Evolutionary conservation across 768 basidiomycete species (phyloP).

Genomic region (Neoboletus brunneissimus): DNA sequence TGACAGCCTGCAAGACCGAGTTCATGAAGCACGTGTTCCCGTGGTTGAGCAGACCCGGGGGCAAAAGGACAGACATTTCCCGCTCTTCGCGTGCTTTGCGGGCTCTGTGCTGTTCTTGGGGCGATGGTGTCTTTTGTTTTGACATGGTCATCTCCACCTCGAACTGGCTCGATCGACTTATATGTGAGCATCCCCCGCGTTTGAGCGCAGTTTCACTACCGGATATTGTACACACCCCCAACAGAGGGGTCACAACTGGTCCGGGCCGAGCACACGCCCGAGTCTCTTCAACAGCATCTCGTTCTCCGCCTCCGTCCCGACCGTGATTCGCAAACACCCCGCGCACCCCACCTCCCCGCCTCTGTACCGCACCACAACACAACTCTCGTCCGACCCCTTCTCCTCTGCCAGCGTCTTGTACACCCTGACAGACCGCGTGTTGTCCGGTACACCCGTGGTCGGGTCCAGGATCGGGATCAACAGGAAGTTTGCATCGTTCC

Average conservation of each 20-base stretch:
- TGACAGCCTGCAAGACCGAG: conserved; percentile 84
- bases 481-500: conserved; percentile 88
- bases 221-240: neutral
- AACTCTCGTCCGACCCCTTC: conserved; percentile 73
- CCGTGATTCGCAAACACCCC: conserved; percentile 85
- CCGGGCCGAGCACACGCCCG: conserved; percentile 31
- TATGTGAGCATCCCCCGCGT: too few species aligned
- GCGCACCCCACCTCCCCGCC: conserved; percentile 83
- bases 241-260: neutral
- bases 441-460: conserved; percentile 46
- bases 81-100: conserved; percentile 60
- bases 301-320: conserved; percentile 85
- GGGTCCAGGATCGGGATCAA: conserved; percentile 69
- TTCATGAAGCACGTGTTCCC: conserved; percentile 97
- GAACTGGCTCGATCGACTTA: too few species aligned
- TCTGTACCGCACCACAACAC: conserved; percentile 88
- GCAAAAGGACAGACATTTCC: conserved; percentile 57
- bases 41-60: conserved; percentile 76
- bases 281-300: conserved; percentile 53
- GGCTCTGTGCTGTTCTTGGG: conserved; percentile 62
- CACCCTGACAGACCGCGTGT: conserved; percentile 53
- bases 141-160: conserved; percentile 32
- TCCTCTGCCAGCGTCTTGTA: conserved; percentile 86
- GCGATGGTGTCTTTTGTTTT: conserved; percentile 53
- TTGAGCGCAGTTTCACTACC: neutral